Percentiles rank a stretch among this genome's conserved stretches.
Conservation (phyloP, 2,329 filamentous ascomycete species). For the Beauveria brongniartii region DNA sequence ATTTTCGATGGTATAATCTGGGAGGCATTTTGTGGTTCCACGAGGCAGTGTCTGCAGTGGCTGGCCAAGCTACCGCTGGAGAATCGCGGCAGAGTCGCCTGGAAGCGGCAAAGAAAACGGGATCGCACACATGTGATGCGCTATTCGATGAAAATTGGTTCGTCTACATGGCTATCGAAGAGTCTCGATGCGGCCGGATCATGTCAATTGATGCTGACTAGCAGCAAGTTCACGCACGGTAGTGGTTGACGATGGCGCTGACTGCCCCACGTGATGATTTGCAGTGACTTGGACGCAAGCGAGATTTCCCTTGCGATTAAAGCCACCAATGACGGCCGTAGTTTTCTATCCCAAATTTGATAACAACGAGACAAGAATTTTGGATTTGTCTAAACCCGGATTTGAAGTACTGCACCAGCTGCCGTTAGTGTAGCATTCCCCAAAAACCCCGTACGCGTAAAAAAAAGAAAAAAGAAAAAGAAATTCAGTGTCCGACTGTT, state of each 20-base stretch:
- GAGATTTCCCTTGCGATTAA: background rate
- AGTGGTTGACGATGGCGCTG: background rate
- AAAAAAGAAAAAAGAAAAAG: too few relatives aligned
- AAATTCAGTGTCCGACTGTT: too few relatives aligned
- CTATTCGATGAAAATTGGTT: background rate
- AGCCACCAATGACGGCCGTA: background rate
- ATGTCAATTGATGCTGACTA: background rate
- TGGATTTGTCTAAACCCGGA: too few relatives aligned
- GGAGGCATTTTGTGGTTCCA: slow-evolving; percentile 14
- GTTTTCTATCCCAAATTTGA: too few relatives aligned
- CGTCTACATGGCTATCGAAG: background rate
- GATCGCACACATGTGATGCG: background rate
- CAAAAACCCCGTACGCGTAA: too few relatives aligned
- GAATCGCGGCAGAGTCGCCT: background rate
- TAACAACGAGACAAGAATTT: too few relatives aligned
- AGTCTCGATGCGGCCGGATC: background rate
- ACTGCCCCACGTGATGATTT: background rate
- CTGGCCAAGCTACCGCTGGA: background rate
- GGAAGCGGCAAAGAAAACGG: background rate
- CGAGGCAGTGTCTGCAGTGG: background rate
- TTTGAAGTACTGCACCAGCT: too few relatives aligned
- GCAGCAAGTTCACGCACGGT: background rate
- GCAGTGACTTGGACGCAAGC: background rate
- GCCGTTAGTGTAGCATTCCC: too few relatives aligned
- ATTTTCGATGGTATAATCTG: slow-evolving; percentile 22